These are phyloP conservation scores for Dryadomyces quercivorus DNA, from an alignment of 2,329 filamentous ascomycete species.

Conservation along the genomic window DNA sequence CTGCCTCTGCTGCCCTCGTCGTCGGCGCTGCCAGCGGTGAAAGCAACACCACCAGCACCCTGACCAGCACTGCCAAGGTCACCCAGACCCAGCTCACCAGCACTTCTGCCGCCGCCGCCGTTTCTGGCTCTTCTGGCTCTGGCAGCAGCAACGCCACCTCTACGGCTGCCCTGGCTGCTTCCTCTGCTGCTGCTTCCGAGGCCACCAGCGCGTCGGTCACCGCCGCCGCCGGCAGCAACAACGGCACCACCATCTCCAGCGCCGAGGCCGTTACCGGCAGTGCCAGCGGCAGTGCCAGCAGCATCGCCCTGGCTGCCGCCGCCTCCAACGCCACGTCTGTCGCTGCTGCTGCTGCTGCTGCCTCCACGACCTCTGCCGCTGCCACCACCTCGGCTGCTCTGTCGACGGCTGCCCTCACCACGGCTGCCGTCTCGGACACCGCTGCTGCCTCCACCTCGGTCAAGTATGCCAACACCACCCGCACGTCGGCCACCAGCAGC, in stretches of 20 bases:
- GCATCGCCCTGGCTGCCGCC: constrained; percentile 13
- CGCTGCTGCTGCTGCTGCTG: too few species aligned
- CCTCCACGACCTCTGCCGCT: too few species aligned
- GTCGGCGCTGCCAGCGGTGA: neutral
- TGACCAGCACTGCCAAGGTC: too few species aligned
- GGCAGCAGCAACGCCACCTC: neutral
- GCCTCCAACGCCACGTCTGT: constrained; percentile 14
- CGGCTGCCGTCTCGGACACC: constrained; percentile 23
- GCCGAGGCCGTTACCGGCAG: neutral
- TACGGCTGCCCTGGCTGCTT: too few species aligned
- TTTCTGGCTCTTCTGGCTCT: too few species aligned
- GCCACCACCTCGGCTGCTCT: constrained; percentile 24
- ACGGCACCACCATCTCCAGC: too few species aligned
- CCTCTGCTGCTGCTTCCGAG: constrained; percentile 17
- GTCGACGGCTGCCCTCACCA: constrained; percentile 16
- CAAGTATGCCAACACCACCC: neutral
- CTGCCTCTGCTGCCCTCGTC: neutral
- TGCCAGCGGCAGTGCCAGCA: neutral
- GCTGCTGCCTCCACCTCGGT: constrained; percentile 16
- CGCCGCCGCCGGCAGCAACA: neutral
- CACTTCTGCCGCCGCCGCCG: neutral
- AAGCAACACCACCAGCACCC: too few species aligned
- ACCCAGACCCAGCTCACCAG: too few species aligned
- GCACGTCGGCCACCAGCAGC: constrained; percentile 2
- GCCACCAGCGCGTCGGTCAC: too few species aligned